Conservation (phyloP, 2,329 filamentous ascomycete species). For the Colletotrichum falcatum region DNA sequence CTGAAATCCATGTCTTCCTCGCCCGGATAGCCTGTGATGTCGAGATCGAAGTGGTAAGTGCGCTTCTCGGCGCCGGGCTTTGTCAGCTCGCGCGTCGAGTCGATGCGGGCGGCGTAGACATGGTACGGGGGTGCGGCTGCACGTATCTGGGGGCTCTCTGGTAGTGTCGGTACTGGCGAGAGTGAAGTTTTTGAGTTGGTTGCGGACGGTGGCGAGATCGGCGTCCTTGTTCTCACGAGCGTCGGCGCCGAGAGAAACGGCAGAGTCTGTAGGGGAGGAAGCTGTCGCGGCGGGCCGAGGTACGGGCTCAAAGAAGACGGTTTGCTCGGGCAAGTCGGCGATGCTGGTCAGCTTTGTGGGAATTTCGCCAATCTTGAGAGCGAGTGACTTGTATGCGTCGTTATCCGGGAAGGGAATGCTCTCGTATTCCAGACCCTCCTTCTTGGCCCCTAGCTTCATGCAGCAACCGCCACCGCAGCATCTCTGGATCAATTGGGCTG, state of each 20-base stretch:
- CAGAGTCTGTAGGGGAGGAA: constrained; percentile 63
- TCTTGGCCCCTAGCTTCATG: constrained; percentile 60
- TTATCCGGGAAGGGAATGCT: constrained; percentile 77
- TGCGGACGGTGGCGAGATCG: constrained; percentile 33
- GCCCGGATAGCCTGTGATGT: constrained; percentile 92
- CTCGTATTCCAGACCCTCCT: constrained; percentile 64
- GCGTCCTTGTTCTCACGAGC: constrained; percentile 54
- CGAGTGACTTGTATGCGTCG: constrained; percentile 82
- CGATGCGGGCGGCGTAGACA: constrained; percentile 90
- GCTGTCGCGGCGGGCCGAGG: constrained; percentile 50
- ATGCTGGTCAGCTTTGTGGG: constrained; percentile 79
- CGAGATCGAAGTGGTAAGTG: constrained; percentile 97
- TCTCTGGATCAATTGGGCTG: constrained; percentile 69
- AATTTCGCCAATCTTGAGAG: constrained; percentile 80
- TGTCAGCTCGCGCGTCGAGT: constrained; percentile 87
- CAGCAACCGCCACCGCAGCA: constrained; percentile 76
- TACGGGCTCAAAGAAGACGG: constrained; percentile 75
- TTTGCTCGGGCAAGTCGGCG: constrained; percentile 79
- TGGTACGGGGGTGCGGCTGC: constrained; percentile 95
- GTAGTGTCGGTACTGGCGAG: constrained; percentile 65
- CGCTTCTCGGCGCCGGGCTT: constrained; percentile 92
- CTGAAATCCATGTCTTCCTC: constrained; percentile 92
- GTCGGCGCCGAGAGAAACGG: constrained; percentile 57
- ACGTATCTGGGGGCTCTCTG: constrained; percentile 89
- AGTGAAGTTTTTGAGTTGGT: constrained; percentile 46